Evolutionary conservation across 495 filamentous ascomycete genomes (phyloP).

Genomic region (Aspergillus heteromorphus): DNA sequence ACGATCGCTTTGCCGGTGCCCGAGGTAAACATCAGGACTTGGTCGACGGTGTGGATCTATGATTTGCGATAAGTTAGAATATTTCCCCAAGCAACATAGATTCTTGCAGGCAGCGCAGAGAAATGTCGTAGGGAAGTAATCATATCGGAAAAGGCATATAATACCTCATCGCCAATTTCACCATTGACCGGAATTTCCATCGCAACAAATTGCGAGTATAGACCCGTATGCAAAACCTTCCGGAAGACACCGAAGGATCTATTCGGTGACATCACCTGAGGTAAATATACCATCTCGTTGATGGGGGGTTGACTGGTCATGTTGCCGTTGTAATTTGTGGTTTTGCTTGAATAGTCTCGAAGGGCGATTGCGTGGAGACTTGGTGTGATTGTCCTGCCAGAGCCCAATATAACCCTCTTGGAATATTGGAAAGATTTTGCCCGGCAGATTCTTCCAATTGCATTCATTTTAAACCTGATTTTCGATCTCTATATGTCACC

Average conservation of each 20-base stretch:
- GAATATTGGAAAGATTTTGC: neutral
- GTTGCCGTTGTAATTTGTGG: slow-evolving; percentile 9
- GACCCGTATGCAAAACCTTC: slow-evolving; percentile 55
- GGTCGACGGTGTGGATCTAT: slow-evolving; percentile 53
- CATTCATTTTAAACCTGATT: neutral
- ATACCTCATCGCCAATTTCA: slow-evolving; percentile 60
- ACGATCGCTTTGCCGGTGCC: slow-evolving; percentile 53
- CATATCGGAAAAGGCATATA: slow-evolving; percentile 7
- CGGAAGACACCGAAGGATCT: slow-evolving; percentile 53
- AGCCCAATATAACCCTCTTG: neutral
- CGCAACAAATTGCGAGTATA: slow-evolving; percentile 58
- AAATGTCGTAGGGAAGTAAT: too few relatives aligned
- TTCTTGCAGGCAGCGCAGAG: too few relatives aligned
- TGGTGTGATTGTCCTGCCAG: neutral
- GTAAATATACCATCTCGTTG: slow-evolving; percentile 56
- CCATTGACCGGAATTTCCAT: slow-evolving; percentile 61
- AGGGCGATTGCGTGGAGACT: neutral
- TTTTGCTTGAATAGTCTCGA: neutral
- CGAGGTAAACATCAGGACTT: slow-evolving; percentile 58
- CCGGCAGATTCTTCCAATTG: neutral
- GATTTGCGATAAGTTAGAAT: too few relatives aligned
- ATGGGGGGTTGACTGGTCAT: slow-evolving; percentile 36
- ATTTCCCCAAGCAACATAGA: too few relatives aligned
- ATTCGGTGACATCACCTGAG: slow-evolving; percentile 46
- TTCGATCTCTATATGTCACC: neutral